Evolutionary conservation across 1,139 yeast genomes (phyloP), one percentile per base, ranked within the genome.

Genomic region (Keqinozyma sinolaborantium): DNA sequence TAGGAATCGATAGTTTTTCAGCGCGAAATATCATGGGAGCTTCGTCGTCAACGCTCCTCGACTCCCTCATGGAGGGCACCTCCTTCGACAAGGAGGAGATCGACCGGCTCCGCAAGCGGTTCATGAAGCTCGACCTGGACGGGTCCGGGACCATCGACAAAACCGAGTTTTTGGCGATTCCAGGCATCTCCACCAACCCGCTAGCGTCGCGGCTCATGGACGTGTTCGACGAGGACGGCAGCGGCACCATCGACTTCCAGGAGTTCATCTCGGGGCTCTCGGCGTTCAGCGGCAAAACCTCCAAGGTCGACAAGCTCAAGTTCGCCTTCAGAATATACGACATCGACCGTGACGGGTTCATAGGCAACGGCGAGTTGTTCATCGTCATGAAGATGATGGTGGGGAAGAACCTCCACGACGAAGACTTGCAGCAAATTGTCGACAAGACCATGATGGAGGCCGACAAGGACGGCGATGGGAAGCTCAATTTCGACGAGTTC

Each of bases 361-460:
- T 94, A 28, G 90, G 97, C 4, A 92, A 92, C 51, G 98, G 98
- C 14, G 99, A 94, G 58, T 62, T 94, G 36, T 94, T 83, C 51
- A 73, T 92, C 30, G 97, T 94, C 27, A 70, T 94, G 65, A 86
- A 92, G 59, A 85, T 87, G 79, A 94, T 94, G 98, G 98, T 92
- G 25, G 98, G 97, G 3, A 83, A 79, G 48, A 90, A 92, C 50
- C 63, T 94, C 37, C 83, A 80, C 41, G 95, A 86, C 38, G 80
- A 77, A 24, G 97, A 92, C 51, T 68, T 94, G 41, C 99, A 94
- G 56, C 98, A 92, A 57, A 77, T 90, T 37, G 97, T 90, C 11
- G 98, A 94, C 56, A 79, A 94, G 58, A 88, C 98, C 1, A 87
- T 94, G 46, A 80, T 88, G 82, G 97, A 92, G 55, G 94, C 94